phyloP scores from a whole-genome alignment of 768 basidiomycete genomes.

The Psilocybe sp. region DNA sequence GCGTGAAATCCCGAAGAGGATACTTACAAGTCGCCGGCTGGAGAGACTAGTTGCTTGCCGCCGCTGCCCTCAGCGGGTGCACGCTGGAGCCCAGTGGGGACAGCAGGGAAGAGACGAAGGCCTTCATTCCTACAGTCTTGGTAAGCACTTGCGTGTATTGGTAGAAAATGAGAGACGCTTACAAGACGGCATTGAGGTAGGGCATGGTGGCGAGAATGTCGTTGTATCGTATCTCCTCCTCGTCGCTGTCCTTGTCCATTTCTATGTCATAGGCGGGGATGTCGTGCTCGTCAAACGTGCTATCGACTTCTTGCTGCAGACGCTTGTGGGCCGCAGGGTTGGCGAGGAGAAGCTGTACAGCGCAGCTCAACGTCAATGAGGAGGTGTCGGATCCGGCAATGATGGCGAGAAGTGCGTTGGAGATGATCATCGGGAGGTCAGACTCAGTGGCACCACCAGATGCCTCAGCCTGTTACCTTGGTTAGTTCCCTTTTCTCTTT shows the following conservation, averaged over 20 bases:
- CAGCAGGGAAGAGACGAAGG: conserved; percentile 34
- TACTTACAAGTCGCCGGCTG: conserved; percentile 20
- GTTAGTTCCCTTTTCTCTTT: neutral
- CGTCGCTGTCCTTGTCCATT: conserved; percentile 16
- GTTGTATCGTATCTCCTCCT: conserved; percentile 28
- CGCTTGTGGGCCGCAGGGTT: conserved; percentile 18
- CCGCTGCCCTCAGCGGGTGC: conserved; percentile 27
- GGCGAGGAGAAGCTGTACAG: conserved; percentile 25
- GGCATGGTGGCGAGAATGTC: conserved; percentile 15
- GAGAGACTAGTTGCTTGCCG: conserved; percentile 20
- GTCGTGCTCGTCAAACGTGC: conserved; percentile 7
- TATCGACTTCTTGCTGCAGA: conserved; percentile 25
- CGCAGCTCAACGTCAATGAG: conserved; percentile 20
- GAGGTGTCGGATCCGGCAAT: conserved; percentile 32
- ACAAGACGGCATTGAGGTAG: conserved; percentile 1
- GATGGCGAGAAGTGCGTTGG: conserved; percentile 22
- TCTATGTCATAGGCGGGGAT: conserved; percentile 2
- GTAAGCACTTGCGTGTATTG: neutral
- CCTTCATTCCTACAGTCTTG: conserved; percentile 29
- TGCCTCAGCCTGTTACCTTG: conserved; percentile 9
- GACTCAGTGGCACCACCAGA: conserved; percentile 11
- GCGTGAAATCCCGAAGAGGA: neutral
- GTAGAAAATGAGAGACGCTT: neutral
- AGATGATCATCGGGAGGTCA: conserved; percentile 12
- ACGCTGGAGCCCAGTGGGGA: conserved; percentile 32